phyloP scores from a whole-genome alignment of 2,329 filamentous ascomycete genomes.

The Talaromyces sp. region DNA sequence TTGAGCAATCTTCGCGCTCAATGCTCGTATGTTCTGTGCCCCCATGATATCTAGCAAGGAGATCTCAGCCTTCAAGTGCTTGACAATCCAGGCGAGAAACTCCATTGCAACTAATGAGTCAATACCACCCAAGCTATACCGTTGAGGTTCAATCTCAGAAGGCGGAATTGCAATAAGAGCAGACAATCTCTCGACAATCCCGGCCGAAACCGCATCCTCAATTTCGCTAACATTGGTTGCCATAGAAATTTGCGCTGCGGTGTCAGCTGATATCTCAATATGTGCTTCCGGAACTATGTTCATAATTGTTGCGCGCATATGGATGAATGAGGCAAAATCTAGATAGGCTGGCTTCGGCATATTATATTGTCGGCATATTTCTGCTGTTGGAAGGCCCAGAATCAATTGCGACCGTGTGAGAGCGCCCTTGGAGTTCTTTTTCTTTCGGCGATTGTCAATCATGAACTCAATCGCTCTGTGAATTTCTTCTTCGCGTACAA shows the following conservation, averaged over 20 bases:
- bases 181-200: slow-evolving; percentile 19
- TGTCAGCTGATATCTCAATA: slow-evolving; percentile 12
- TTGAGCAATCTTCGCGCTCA: slow-evolving; percentile 21
- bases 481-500: slow-evolving; percentile 29
- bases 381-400: slow-evolving; percentile 22
- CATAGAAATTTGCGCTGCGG: slow-evolving; percentile 9
- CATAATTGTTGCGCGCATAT: slow-evolving; percentile 4
- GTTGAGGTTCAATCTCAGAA: slow-evolving; percentile 29
- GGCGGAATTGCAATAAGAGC: slow-evolving; percentile 27
- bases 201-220: slow-evolving; percentile 14
- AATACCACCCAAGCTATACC: slow-evolving; percentile 28
- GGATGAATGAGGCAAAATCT: slow-evolving; percentile 30
- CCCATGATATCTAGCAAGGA: slow-evolving; percentile 28
- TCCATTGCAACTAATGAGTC: slow-evolving; percentile 36
- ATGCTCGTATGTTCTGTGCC: slow-evolving; percentile 18
- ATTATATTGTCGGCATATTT: slow-evolving; percentile 20
- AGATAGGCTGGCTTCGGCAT: slow-evolving; percentile 26
- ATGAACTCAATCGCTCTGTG: slow-evolving; percentile 22
- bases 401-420: slow-evolving; percentile 15
- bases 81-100: slow-evolving; percentile 34
- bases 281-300: not conserved
- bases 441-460: slow-evolving; percentile 9
- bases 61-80: slow-evolving; percentile 30
- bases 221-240: slow-evolving; percentile 6
- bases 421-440: not conserved